Conservation (phyloP, 306 rosid genomes). For the Begonia loranthoides region DNA sequence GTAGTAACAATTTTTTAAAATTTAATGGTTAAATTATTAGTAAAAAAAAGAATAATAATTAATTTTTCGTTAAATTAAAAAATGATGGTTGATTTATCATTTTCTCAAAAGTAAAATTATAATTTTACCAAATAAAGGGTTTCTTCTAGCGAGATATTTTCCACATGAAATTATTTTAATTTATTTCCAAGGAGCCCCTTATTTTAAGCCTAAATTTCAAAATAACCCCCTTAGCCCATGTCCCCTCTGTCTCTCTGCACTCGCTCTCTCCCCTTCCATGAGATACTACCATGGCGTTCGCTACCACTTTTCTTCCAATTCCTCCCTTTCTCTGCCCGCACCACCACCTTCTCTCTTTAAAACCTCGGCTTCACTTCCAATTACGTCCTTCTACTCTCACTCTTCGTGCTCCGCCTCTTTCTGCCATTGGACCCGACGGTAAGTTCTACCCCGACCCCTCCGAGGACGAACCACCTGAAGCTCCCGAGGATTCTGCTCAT, state of each 20-base stretch:
- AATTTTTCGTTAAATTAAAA: too few species aligned
- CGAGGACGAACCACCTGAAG: conserved; percentile 87
- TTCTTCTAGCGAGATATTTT: not conserved
- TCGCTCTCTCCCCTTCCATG: conserved; percentile 1
- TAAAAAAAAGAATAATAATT: too few species aligned
- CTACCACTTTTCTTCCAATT: conserved; percentile 36
- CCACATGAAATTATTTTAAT: too few species aligned
- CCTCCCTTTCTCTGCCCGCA: conserved; percentile 31
- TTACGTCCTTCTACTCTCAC: conserved; percentile 11
- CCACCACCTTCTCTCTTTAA: conserved; percentile 11
- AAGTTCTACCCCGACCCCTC: conserved; percentile 68
- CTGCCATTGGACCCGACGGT: conserved; percentile 47
- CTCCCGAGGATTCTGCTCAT: conserved; percentile 53
- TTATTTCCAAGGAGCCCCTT: too few species aligned
- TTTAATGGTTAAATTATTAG: too few species aligned
- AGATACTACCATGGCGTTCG: conserved; percentile 36
- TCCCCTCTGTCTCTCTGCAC: not conserved
- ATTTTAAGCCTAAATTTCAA: too few species aligned
- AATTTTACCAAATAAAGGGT: too few species aligned
- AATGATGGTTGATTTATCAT: too few species aligned
- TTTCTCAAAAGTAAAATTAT: too few species aligned
- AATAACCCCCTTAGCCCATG: not conserved
- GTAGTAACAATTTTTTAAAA: too few species aligned
- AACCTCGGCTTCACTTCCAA: conserved; percentile 16
- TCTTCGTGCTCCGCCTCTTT: conserved; percentile 21